Evolutionary conservation across 192 early-diverging fungal genomes (phyloP), one percentile per base, ranked within the genome.

Genomic region (Gryganskiella cystojenkinii): DNA sequence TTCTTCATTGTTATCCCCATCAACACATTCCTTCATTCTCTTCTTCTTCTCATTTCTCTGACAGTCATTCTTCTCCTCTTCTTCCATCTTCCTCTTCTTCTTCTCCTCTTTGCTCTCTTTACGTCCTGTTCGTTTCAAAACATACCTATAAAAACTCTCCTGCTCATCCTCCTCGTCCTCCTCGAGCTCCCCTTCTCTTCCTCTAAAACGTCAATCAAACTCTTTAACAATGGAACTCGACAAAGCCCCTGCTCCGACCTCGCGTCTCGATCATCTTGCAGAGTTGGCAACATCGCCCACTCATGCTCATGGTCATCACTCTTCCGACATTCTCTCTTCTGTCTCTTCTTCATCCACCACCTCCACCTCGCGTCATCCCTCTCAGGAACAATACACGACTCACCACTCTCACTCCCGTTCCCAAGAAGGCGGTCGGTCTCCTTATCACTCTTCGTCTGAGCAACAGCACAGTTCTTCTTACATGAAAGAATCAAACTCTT

Each of bases 261-360:
- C 74, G 20, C 74, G 74, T 37, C 66, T 78, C 33, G 74, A 78
- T 60, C 74, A 67, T 64, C 74, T 78, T 30, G 74, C 74, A 6
- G 74, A 78, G 27, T 37, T 78, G 24, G 74, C 74, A 10, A 69
- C 74, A 34, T 78, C 74, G 2, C 74, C 74, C 33, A 69, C 74
- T 40, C 74, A 63, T 34, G 73, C 64, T 28, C 53, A 31, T 24
- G 43, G 22, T 30, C 62, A 73, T 46, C 50, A 34, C 37, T 34
- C 72, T 31, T 52, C 64, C 4, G 25, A 10, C 33, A 49, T 64
- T 4, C 55, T 56, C 24, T 60, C 74, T 3, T 69, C 66, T 10
- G 40, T 33, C 0, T 22, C 55, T 2, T 52, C 65, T 42, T 56
- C 70, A 14, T 6, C 22, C 34, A 15, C 33, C 33, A 51, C 47